Percentiles rank a stretch among this genome's conserved stretches.
Evolutionary conservation across 306 rosid genomes (phyloP).

Genomic region (Lithocarpus polystachyus): DNA sequence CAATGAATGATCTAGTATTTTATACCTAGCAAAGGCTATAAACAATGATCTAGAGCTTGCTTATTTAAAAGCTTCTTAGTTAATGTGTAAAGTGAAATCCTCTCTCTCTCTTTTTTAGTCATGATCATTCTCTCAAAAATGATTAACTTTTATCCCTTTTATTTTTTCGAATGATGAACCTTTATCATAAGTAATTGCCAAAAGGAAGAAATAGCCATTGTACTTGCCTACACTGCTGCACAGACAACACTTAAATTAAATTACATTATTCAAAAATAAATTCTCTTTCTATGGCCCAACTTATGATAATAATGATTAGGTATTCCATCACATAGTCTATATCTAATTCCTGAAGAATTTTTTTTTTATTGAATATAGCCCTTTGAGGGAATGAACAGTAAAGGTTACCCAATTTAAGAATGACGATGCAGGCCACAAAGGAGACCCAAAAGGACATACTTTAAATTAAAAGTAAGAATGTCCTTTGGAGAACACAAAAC

Average conservation of each 20-base stretch:
- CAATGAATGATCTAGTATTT: not conserved
- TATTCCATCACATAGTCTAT: conserved; percentile 40
- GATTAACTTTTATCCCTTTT: not conserved
- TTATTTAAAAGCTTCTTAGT: not conserved
- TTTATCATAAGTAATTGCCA: not conserved
- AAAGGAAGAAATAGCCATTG: not conserved
- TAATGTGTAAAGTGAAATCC: not conserved
- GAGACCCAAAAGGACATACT: conserved; percentile 58
- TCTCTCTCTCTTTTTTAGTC: not conserved
- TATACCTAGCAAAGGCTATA: not conserved
- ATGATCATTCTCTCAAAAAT: not conserved
- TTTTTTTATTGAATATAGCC: conserved; percentile 19
- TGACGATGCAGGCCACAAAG: conserved; percentile 71
- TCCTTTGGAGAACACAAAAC: conserved; percentile 36
- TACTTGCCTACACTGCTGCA: not conserved
- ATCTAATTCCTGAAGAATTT: conserved; percentile 28
- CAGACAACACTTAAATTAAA: not conserved
- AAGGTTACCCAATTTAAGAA: conserved; percentile 52
- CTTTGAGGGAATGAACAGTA: conserved; percentile 45
- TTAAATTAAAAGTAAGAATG: conserved; percentile 35
- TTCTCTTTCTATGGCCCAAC: conserved; percentile 21
- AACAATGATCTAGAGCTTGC: not conserved
- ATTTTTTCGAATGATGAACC: not conserved
- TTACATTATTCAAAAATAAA: not conserved
- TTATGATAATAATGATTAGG: conserved; percentile 44